Evolutionary conservation across 805 yeast species (phyloP), one percentile per base, ranked within the genome.

Genomic region (Lipomyces lipofer): DNA sequence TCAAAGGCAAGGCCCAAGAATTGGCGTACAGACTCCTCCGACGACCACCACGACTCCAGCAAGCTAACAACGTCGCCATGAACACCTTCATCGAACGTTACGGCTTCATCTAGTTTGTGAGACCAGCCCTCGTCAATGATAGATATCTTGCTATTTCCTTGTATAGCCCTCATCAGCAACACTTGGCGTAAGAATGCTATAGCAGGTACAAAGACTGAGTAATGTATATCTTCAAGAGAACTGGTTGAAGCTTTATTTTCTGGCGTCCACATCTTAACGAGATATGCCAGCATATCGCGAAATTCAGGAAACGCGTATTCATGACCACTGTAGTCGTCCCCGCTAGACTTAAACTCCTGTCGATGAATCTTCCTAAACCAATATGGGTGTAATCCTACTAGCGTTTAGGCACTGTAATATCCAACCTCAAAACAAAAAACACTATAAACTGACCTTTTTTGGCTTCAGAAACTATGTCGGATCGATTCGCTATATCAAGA

Each of bases 391-490:
- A 92, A 71, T 0, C 97, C 48, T 38, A n/a, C 15, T 15, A 1
- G 15, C 6, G 17, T 10, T 36, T 46, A 46, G 43, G 6, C 17
- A 17, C 15, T 9, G 35, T 2, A 5, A 22, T 36, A 42, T 36
- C 13, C 40, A 42, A 24, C 13, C n/a, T 17, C 10, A 15, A n/a
- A 7, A 19, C 24, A 36, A 25, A n/a, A 33, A 33, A 13, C 38
- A 17, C 22, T 13, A 4, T 9, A 10, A 30, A 3, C 15, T 13
- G 17, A 36, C 50, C 97, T 58, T 81, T 82, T 4, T 67, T 69
- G 0, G 96, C 85, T 67, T 89, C 97, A 64, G 89, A 95, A 2
- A 84, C 73, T 0, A 88, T 82, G 62, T 88, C 96, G 1, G 87
- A 75, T 52, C 84, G 76, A 60, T 86, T 86, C 1, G 67, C 68